Conservation (phyloP, 2,329 filamentous ascomycete species). For the Apiospora rasikravindrae region DNA sequence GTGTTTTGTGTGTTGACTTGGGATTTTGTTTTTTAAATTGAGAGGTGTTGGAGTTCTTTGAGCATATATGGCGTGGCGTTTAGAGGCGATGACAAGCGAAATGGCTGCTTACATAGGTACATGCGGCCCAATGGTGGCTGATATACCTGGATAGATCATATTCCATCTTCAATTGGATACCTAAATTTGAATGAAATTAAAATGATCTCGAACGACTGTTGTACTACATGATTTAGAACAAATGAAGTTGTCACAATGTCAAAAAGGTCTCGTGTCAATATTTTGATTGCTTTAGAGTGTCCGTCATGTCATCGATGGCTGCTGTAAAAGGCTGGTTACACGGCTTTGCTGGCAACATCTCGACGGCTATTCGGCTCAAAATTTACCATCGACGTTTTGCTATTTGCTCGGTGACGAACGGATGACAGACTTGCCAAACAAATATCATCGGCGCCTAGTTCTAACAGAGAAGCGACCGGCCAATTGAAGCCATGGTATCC, state of each 20-base stretch:
- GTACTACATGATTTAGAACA: not conserved
- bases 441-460: not conserved
- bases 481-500: not conserved
- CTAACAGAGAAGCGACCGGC: not conserved
- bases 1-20: constrained; percentile 2
- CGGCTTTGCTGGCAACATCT: not conserved
- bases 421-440: not conserved
- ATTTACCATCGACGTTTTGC: not conserved
- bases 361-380: not conserved
- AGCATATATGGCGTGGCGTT: constrained; percentile 18
- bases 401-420: not conserved
- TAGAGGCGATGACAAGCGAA: not conserved
- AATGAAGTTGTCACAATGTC: not conserved
- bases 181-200: not conserved
- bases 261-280: not conserved
- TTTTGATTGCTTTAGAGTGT: not conserved
- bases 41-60: not conserved
- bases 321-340: not conserved
- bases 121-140: not conserved
- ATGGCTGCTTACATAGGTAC: not conserved
- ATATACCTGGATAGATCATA: not conserved
- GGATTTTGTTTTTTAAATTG: not conserved
- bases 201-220: no score
- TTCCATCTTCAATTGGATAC: not conserved
- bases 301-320: not conserved